Conservation (phyloP, 176 grass and related monocot genomes). For the Musa beccarii region DNA sequence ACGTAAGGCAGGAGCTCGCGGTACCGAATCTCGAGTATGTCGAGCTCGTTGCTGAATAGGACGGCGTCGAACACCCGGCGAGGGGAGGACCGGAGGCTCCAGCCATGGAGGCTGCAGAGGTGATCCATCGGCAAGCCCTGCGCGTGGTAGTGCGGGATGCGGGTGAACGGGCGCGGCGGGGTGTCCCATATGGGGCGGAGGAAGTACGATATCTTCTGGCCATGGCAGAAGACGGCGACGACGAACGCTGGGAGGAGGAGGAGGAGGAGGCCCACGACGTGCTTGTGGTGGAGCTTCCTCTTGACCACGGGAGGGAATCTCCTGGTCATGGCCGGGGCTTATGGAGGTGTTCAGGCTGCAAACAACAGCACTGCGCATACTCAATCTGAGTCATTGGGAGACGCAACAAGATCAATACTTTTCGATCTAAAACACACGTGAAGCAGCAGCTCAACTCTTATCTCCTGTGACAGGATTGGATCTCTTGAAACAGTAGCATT, state of each 20-base stretch:
- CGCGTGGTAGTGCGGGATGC: conserved; percentile 73
- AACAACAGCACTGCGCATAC: not conserved
- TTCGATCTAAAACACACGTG: not conserved
- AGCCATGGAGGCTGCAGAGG: conserved; percentile 73
- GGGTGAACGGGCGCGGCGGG: conserved; percentile 58
- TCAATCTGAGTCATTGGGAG: not conserved
- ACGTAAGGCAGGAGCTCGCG: conserved; percentile 62
- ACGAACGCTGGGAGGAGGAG: conserved; percentile 37
- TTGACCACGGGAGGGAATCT: conserved; percentile 9
- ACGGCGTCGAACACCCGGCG: conserved; percentile 72
- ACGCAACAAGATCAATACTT: not conserved
- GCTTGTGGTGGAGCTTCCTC: conserved; percentile 22
- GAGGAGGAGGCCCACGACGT: conserved; percentile 30
- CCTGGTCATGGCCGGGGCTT: conserved; percentile 34
- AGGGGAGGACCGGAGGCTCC: conserved; percentile 46
- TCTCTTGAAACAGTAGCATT: no score
- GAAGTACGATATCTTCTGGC: conserved; percentile 48
- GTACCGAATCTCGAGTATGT: conserved; percentile 79
- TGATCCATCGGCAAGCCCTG: conserved; percentile 44
- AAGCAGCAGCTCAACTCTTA: no score
- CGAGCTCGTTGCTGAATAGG: conserved; percentile 87
- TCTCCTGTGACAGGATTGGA: no score
- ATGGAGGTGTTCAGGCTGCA: not conserved
- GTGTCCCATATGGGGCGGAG: conserved; percentile 80
- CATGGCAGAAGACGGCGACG: conserved; percentile 13